Percentiles rank a stretch among this genome's conserved stretches.
These are phyloP conservation scores for Alternaria arborescens DNA, from an alignment of 2,329 filamentous ascomycete species.

Conservation along the genomic window DNA sequence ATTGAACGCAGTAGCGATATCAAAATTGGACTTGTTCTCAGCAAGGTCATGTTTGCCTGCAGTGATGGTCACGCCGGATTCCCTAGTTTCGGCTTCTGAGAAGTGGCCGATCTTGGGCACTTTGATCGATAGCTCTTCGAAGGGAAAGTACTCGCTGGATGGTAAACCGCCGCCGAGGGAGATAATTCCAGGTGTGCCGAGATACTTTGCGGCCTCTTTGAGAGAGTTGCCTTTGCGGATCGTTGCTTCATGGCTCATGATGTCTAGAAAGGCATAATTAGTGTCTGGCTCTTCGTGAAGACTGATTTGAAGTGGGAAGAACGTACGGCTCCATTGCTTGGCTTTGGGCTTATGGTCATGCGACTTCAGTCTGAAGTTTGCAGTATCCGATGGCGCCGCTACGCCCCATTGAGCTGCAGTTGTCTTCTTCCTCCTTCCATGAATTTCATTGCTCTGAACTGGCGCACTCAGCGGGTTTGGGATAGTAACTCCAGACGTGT, in stretches of 20 bases:
- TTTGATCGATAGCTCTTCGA: constrained; percentile 78
- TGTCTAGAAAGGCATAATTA: constrained; percentile 42
- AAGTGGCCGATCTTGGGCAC: constrained; percentile 76
- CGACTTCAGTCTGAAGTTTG: constrained; percentile 77
- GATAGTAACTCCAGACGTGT: constrained; percentile 57
- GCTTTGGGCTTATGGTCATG: constrained; percentile 74
- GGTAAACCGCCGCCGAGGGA: constrained; percentile 93
- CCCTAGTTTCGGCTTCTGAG: constrained; percentile 71
- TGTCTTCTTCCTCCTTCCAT: constrained; percentile 73
- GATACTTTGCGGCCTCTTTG: constrained; percentile 80
- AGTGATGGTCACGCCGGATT: constrained; percentile 67
- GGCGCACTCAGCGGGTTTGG: constrained; percentile 63
- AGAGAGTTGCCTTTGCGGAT: constrained; percentile 65
- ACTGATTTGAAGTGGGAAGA: neutral
- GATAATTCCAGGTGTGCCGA: constrained; percentile 84
- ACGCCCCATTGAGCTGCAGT: constrained; percentile 76
- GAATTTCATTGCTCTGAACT: constrained; percentile 68
- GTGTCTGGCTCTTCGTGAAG: neutral
- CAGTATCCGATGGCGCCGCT: constrained; percentile 79
- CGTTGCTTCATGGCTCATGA: constrained; percentile 64
- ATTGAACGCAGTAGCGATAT: constrained; percentile 89
- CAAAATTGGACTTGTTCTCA: constrained; percentile 69
- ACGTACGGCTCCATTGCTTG: constrained; percentile 84
- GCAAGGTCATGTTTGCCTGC: constrained; percentile 86
- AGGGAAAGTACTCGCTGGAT: constrained; percentile 90